A percentile compares a stretch with the other conserved stretches of the same genome.
These are phyloP conservation scores for Cenchrus purpureus DNA, from an alignment of 176 grass and related monocot species.

Conservation along the genomic window DNA sequence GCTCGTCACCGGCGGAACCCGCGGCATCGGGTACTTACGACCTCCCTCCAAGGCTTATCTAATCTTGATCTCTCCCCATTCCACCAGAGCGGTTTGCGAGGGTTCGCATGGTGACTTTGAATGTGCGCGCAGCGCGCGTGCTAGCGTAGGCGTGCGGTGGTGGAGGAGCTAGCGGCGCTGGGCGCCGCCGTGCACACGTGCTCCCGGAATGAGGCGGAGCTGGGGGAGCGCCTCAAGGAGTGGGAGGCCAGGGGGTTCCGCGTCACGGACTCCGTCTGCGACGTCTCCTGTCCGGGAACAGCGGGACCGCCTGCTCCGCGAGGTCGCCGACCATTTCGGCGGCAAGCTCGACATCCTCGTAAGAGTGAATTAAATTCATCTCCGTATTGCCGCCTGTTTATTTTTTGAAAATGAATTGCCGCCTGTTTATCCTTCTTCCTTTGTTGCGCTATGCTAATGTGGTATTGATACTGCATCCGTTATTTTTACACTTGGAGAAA, in stretches of 20 bases:
- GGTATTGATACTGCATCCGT: too few species aligned
- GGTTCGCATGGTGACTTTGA: too few species aligned
- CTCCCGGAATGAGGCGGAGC: not conserved
- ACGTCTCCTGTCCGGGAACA: constrained; percentile 61
- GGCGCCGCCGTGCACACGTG: not conserved
- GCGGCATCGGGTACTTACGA: not conserved
- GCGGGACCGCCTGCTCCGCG: constrained; percentile 40
- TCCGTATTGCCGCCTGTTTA: too few species aligned
- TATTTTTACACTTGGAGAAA: too few species aligned
- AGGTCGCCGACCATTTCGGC: constrained; percentile 46
- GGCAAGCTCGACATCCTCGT: constrained; percentile 71
- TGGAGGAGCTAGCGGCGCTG: not conserved
- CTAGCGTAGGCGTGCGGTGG: not conserved
- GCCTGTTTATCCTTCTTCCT: too few species aligned
- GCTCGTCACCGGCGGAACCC: not conserved
- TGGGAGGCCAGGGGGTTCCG: constrained; percentile 44
- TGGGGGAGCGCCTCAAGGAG: not conserved
- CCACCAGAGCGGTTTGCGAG: too few species aligned
- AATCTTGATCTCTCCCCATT: too few species aligned
- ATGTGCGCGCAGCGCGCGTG: too few species aligned
- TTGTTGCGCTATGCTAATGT: too few species aligned
- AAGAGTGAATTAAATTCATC: not conserved
- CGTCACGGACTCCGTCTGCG: constrained; percentile 65
- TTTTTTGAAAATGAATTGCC: too few species aligned
- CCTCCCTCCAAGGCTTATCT: too few species aligned